Percentiles rank a stretch among this genome's conserved stretches.
Evolutionary conservation across 192 early-diverging fungal genomes (phyloP).

Genomic region (Podila verticillata): DNA sequence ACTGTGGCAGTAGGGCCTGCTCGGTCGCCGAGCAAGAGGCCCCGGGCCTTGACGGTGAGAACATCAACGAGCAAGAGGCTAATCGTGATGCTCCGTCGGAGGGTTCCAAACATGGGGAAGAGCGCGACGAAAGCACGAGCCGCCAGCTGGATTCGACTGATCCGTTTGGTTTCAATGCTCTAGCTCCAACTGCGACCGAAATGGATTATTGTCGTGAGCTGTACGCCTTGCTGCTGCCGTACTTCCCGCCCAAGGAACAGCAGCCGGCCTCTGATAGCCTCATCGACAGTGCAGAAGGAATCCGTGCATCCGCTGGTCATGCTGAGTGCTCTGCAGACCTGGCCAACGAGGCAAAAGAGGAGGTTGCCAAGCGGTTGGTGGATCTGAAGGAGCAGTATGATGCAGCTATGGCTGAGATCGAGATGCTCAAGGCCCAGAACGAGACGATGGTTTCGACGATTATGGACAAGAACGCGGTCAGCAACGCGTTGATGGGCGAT

Average conservation of each 20-base stretch:
- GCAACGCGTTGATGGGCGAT: background rate
- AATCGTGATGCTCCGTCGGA: too few species aligned
- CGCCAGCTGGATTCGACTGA: too few species aligned
- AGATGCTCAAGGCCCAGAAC: background rate
- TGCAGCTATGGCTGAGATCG: background rate
- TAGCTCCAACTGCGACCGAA: background rate
- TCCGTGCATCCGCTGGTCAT: too few species aligned
- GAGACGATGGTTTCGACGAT: background rate
- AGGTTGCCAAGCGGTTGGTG: background rate
- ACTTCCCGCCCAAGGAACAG: background rate
- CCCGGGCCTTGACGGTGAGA: too few species aligned
- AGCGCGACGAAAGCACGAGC: too few species aligned
- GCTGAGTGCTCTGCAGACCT: background rate
- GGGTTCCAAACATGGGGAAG: too few species aligned
- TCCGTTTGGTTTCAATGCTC: too few species aligned
- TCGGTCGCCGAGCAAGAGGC: background rate
- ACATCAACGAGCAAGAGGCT: too few species aligned
- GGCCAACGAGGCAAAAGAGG: background rate
- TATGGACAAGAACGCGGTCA: background rate
- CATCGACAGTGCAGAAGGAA: too few species aligned
- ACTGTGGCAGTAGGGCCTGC: background rate
- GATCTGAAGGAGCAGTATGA: constrained; percentile 5
- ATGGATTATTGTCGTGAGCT: background rate
- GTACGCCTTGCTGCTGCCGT: background rate
- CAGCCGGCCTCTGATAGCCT: too few species aligned